These are phyloP conservation scores for Lomentospora prolificans DNA, from an alignment of 2,329 filamentous ascomycete genomes.

Conservation along the genomic window DNA sequence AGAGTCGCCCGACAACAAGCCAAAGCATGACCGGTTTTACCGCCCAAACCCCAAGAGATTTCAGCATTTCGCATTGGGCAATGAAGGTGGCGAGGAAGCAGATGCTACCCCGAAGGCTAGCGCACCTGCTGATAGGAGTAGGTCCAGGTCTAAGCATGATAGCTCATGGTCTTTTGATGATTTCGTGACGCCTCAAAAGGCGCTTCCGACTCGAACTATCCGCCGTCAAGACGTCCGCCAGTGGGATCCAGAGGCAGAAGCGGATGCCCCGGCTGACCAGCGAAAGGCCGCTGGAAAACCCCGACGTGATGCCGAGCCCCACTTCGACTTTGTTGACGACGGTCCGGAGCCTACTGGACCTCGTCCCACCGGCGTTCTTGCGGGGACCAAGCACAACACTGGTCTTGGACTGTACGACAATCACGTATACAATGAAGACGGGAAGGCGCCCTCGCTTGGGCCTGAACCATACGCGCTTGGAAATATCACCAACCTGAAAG, in stretches of 20 bases:
- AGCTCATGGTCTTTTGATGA: constrained; percentile 84
- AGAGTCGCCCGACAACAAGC: constrained; percentile 11
- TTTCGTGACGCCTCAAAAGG: constrained; percentile 74
- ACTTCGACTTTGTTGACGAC: constrained; percentile 79
- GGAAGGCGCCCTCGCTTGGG: constrained; percentile 25
- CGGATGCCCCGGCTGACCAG: constrained; percentile 43
- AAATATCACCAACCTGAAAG: constrained; percentile 62
- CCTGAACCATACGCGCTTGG: constrained; percentile 39
- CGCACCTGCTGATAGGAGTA: constrained; percentile 26
- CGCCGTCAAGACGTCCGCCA: constrained; percentile 64
- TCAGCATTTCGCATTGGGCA: constrained; percentile 47
- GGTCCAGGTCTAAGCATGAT: constrained; percentile 51
- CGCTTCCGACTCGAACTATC: constrained; percentile 45
- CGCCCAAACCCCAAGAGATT: constrained; percentile 71
- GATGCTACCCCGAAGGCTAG: constrained; percentile 35
- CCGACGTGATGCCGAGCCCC: constrained; percentile 68
- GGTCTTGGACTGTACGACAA: constrained; percentile 66
- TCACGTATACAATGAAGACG: constrained; percentile 56
- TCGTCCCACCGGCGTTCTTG: constrained; percentile 34
- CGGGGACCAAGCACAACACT: constrained; percentile 53
- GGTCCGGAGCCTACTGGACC: constrained; percentile 45
- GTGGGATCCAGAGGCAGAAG: constrained; percentile 60
- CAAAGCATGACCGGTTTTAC: constrained; percentile 34
- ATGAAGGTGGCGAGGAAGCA: constrained; percentile 49
- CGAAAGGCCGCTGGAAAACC: constrained; percentile 52